Evolutionary conservation across 176 grass and related monocot species (phyloP).

Genomic region (Juncus inflexus): DNA sequence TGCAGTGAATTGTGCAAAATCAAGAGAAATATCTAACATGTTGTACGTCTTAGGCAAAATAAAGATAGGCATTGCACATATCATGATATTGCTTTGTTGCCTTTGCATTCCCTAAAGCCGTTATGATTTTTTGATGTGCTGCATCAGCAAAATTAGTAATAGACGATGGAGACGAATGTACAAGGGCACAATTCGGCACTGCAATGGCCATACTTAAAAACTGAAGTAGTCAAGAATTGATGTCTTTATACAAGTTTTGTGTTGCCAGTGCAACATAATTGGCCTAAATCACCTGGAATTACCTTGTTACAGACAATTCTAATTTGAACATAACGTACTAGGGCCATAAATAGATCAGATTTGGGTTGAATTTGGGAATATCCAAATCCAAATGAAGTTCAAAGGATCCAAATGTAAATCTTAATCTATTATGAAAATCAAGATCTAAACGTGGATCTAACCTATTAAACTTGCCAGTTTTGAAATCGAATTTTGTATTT

Average conservation of each 20-base stretch:
- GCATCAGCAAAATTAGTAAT: constrained; percentile 7
- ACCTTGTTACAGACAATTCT: constrained; percentile 21
- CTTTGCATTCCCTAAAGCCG: neutral
- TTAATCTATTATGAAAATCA: too few species aligned
- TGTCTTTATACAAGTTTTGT: constrained; percentile 13
- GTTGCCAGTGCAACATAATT: constrained; percentile 5
- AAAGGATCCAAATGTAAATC: too few species aligned
- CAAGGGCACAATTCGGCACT: neutral
- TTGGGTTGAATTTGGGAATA: too few species aligned
- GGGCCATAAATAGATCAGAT: too few species aligned
- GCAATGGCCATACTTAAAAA: constrained; percentile 5
- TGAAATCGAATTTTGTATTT: too few species aligned
- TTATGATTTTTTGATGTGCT: neutral
- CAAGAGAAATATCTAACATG: neutral
- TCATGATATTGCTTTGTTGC: neutral
- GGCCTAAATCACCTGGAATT: neutral
- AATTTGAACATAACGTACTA: too few species aligned
- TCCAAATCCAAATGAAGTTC: too few species aligned
- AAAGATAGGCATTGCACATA: constrained; percentile 26
- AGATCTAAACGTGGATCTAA: too few species aligned
- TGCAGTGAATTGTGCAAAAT: too few species aligned
- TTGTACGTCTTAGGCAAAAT: constrained; percentile 18
- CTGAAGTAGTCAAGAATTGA: neutral
- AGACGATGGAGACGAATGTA: constrained; percentile 13
- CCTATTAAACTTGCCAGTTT: too few species aligned